A percentile compares a stretch with the other conserved stretches of the same genome.
These are phyloP conservation scores for Centrapalus pauciflorus DNA, from an alignment of 129 eudicot species.

Conservation along the genomic window DNA sequence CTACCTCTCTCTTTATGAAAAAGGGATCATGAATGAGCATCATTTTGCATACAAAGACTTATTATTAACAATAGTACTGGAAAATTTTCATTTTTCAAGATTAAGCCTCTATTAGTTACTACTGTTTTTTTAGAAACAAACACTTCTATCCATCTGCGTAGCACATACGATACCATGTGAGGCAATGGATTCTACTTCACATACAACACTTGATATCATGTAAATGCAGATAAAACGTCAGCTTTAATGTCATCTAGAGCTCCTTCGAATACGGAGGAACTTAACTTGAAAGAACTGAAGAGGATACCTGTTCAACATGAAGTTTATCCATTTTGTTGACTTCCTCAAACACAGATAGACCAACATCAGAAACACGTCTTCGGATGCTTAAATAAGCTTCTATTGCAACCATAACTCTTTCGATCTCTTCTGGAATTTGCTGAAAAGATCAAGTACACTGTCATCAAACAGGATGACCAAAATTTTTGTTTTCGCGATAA, in stretches of 20 bases:
- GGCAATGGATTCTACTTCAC: neutral
- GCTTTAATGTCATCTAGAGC: neutral
- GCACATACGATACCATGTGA: neutral
- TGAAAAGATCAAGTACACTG: conserved; percentile 28
- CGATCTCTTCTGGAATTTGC: conserved; percentile 99
- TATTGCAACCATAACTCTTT: conserved; percentile 87
- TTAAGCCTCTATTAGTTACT: neutral
- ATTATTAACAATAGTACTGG: neutral
- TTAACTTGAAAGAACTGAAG: neutral
- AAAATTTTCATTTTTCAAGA: neutral
- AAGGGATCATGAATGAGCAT: neutral
- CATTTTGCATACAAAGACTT: neutral
- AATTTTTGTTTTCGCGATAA: neutral
- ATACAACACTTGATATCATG: neutral
- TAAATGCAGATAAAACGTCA: neutral
- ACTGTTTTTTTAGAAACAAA: neutral
- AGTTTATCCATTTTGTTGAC: conserved; percentile 38
- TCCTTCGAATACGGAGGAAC: neutral
- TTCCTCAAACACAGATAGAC: conserved; percentile 65
- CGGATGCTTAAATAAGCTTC: conserved; percentile 92
- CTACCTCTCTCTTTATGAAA: neutral
- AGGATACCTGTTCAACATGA: conserved; percentile 59
- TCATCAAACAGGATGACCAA: conserved; percentile 13
- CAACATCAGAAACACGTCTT: conserved; percentile 63
- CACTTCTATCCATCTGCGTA: neutral